Evolutionary conservation across 2,329 filamentous ascomycete genomes (phyloP), one percentile per base, ranked within the genome.

Genomic region (Tolypocladium paradoxum): DNA sequence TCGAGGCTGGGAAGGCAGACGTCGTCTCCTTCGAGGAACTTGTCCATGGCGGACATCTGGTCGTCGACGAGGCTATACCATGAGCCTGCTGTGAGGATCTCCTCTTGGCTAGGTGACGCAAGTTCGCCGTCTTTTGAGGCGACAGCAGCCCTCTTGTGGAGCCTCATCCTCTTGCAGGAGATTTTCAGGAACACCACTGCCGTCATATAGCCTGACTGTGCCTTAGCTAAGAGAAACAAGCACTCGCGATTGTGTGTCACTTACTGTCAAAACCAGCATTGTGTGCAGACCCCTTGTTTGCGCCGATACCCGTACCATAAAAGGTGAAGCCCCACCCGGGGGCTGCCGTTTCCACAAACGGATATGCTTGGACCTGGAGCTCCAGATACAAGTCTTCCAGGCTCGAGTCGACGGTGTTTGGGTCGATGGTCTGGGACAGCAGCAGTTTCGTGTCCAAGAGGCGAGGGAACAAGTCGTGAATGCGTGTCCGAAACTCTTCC

Each of bases 231-330:
- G n/a, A 12, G 12, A 6, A 35, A 35, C 6, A 16, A 7, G 6
- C 6, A 16, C 34, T 6, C 1, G 16, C 7, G 14, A 18, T 4
- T 16, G 34, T 6, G 34, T 14, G 12, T 18, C 4, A 35, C 66
- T 60, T 62, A 72, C 78, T 82, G 62, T 85, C 82, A 57, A 75
- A 85, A 14, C 81, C 83, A 6, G 82, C 82, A 59, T 83, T 76
- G 53, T 85, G 82, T 11, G 55, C 58, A 2, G 35, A 45, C n/a
- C 54, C 46, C 24, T 57, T 27, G 6, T 49, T 46, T 65, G 62
- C 37, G 37, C 51, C 37, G 14, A 31, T 8, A 11, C n/a, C 20
- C 27, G 40, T 40, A 22, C 34, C 18, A 6, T 35, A 35, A 2
- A 5, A 6, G 6, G 4, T 35, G 14, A 46, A 50, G 1, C 48